Percentiles rank a stretch among this genome's conserved stretches.
Evolutionary conservation across 345 rosid species (phyloP).

Genomic region (Hibiscus tridactylites): DNA sequence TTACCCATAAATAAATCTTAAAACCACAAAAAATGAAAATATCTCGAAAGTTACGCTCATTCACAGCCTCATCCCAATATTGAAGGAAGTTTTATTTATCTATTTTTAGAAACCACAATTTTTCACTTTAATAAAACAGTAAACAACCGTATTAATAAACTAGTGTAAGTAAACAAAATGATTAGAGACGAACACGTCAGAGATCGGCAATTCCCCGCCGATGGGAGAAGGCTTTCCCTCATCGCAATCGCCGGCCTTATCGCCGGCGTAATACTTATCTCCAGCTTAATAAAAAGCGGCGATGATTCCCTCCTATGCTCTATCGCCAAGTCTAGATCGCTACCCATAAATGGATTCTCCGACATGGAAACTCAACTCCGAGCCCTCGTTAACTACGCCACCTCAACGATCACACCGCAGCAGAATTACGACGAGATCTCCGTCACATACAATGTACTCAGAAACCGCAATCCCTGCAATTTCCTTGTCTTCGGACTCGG

Average conservation of each 20-base stretch:
- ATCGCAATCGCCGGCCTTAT: constrained; percentile 36
- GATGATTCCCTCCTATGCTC: constrained; percentile 8
- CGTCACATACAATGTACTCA: constrained; percentile 44
- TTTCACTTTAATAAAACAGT: background rate
- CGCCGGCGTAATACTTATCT: constrained; percentile 35
- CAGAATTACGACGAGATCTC: constrained; percentile 46
- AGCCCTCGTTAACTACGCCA: constrained; percentile 67
- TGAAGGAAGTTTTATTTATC: background rate
- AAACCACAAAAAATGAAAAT: background rate
- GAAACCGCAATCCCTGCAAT: constrained; percentile 41
- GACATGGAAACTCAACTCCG: constrained; percentile 49
- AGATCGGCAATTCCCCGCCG: constrained; percentile 11
- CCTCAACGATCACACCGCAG: constrained; percentile 48
- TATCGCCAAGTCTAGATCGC: constrained; percentile 16
- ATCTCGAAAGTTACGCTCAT: background rate
- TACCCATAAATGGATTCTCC: constrained; percentile 21
- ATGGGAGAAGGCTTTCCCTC: constrained; percentile 26
- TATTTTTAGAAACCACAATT: background rate
- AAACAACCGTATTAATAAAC: background rate
- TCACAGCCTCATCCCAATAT: background rate
- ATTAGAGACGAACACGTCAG: constrained; percentile 14
- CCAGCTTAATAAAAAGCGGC: background rate
- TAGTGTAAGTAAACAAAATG: background rate
- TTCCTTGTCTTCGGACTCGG: constrained; percentile 76
- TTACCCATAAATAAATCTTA: background rate